Base-by-base conservation (phyloP, 768 basidiomycete genomes). In the Suillus discolor region DNA sequence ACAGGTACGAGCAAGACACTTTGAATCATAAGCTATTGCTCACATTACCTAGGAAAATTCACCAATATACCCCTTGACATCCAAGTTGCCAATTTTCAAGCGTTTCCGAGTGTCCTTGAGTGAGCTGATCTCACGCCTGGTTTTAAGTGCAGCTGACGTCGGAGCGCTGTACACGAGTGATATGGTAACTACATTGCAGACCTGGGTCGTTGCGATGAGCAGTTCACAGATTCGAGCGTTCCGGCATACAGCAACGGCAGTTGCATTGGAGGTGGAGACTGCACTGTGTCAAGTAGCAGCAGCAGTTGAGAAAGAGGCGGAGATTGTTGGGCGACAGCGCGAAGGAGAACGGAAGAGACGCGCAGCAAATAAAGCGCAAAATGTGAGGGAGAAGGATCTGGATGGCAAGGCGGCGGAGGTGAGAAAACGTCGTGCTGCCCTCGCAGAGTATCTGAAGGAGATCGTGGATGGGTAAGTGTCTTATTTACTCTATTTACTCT, bases 121-220 rank as follows among this genome's bases (percentile, higher is more conserved):
- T 2, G 91, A 94, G 71, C 92, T 99, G 71, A 81, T 99, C 53
- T 85, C 90, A 66, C 88, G 90, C 54, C 85, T 98, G 41, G 84
- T 97, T 67, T 77, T 84, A 23, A 87, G 92, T 20, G 84, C 95
- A 2, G 90, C 94, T 4, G 89, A 92, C 65, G 84, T 93, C 9
- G 92, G 89, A 3, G 79, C 84, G 0, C 85, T 99, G 4, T 98
- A 96, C 76, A 83, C 88, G 41, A 86, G 91, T 1, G 89, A 92
- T 59, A 82, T 98, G 51, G 86, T 96, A 76, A 83, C 87, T 12
- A 93, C 93, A 0, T 79, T 97, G 11, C 90, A 95, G 71, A 86
- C 92, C 49, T 99, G 97, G 97, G 89, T 98, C 31, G 87, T 93
- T 49, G 89, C 95, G 55, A 96, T 98, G 91, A 94, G 95, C 1